phyloP scores from a whole-genome alignment of 768 basidiomycete species.

The Austroboletus eburneus region DNA sequence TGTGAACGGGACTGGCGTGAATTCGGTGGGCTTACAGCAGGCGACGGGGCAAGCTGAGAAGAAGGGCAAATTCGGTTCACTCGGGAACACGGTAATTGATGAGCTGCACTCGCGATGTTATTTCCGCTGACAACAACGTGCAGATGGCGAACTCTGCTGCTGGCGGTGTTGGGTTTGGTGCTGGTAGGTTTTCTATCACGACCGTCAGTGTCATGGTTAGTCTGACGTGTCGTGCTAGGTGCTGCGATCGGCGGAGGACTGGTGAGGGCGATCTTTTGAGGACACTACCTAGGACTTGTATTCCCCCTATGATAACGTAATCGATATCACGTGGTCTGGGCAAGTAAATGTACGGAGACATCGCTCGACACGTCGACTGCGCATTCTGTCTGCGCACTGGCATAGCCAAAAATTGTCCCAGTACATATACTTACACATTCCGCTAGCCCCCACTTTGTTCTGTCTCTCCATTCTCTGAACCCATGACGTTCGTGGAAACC shows the following conservation, averaged over 20 bases:
- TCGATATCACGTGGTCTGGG: constrained; percentile 20
- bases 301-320: constrained; percentile 20
- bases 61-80: constrained; percentile 54
- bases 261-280: constrained; percentile 45
- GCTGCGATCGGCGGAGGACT: constrained; percentile 51
- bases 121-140: constrained; percentile 19
- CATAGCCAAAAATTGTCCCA: constrained; percentile 10
- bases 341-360: neutral
- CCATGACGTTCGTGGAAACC: constrained; percentile 29
- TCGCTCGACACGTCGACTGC: constrained; percentile 4
- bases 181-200: constrained; percentile 41
- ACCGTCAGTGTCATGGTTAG: neutral
- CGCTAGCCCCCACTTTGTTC: neutral
- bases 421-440: constrained; percentile 11
- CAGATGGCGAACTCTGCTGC: constrained; percentile 57
- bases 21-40: constrained; percentile 29
- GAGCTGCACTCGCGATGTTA: neutral
- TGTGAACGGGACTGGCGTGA: constrained; percentile 22
- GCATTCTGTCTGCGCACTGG: constrained; percentile 6
- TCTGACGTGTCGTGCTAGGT: constrained; percentile 27
- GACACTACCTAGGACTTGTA: neutral
- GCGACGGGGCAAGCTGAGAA: constrained; percentile 37
- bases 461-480: neutral
- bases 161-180: constrained; percentile 76
- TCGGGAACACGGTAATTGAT: constrained; percentile 52